These are phyloP conservation scores for Petunia hybrid DNA, from an alignment of 305 asterid genomes.

Conservation along the genomic window DNA sequence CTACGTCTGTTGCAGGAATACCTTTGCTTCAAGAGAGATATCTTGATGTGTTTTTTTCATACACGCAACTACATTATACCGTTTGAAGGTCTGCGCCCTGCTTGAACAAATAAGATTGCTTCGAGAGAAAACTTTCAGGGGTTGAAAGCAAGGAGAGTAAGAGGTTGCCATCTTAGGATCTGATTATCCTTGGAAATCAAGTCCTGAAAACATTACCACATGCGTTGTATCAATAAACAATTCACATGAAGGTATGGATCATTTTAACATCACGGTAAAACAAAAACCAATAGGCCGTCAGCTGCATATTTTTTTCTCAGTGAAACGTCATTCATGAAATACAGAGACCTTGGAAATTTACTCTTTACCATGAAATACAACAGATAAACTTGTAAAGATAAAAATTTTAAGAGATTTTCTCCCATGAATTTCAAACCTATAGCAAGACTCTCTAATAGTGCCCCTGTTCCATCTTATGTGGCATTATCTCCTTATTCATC, in stretches of 20 bases:
- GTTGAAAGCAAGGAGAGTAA: conserved; percentile 47
- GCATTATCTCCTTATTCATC: too few relatives aligned
- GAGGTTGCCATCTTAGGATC: conserved; percentile 45
- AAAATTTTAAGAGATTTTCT: background rate
- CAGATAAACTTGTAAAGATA: background rate
- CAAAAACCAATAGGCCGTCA: background rate
- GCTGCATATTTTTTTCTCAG: background rate
- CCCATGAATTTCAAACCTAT: too few relatives aligned
- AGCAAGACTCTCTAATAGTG: too few relatives aligned
- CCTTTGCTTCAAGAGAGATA: conserved; percentile 53
- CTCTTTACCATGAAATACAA: background rate
- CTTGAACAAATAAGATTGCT: conserved; percentile 32
- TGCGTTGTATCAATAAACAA: background rate
- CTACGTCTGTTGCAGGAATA: conserved; percentile 26
- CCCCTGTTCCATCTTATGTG: too few relatives aligned
- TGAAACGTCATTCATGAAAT: background rate
- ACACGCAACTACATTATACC: conserved; percentile 45
- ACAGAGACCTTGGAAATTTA: background rate
- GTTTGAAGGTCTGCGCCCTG: conserved; percentile 27
- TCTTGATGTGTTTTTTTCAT: conserved; percentile 43
- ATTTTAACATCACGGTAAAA: background rate
- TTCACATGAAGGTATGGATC: background rate
- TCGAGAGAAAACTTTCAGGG: conserved; percentile 42
- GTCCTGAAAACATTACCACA: background rate
- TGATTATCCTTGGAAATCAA: background rate